Evolutionary conservation across 208 protist genomes (phyloP), one percentile per base, ranked within the genome.

Genomic region (Willaertia magna): DNA sequence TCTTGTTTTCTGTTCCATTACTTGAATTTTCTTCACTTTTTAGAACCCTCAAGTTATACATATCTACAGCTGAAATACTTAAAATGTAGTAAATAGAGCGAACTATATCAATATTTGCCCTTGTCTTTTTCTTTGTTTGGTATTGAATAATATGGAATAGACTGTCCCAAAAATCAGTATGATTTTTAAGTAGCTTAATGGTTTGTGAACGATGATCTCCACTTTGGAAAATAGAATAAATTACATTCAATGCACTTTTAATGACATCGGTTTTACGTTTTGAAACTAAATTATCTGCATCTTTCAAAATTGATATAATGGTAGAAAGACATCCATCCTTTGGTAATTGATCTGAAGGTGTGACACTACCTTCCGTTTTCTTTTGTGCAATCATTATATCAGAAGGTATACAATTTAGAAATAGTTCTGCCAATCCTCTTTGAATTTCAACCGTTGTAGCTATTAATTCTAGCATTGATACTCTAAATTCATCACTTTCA

Each of bases 401-500:
- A 34, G 55, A 6, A 7, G 55, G 55, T 34, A 26, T 34, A 6
- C 22, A 34, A 42, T 30, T 83, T 26, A 83, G 34, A 42, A 83
- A 83, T 2, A 83, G 22, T 16, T 49, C 43, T n/a, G 26, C 43
- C 9, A 83, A 55, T 20, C 78, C 78, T 43, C 78, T 39, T 55
- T 83, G 78, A 43, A 55, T 83, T 83, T 83, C n/a, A 49, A 83
- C 34, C 11, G 47, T 55, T n/a, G 30, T 52, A 7, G 43, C 9
- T 12, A 83, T 83, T 55, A 83, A 26, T 43, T 49, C 78, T 22
- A 83, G 42, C 4, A 83, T 52, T 11, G 43, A 6, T 26, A 83
- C n/a, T 55, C n/a, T 83, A 4, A 83, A 83, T 40, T 83, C 78
- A 26, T 83, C 34, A 26, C n/a, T 34, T 55, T 83, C 78, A 42